Conservation (phyloP, 192 early-diverging fungal genomes). For the Podila minutissima region DNA sequence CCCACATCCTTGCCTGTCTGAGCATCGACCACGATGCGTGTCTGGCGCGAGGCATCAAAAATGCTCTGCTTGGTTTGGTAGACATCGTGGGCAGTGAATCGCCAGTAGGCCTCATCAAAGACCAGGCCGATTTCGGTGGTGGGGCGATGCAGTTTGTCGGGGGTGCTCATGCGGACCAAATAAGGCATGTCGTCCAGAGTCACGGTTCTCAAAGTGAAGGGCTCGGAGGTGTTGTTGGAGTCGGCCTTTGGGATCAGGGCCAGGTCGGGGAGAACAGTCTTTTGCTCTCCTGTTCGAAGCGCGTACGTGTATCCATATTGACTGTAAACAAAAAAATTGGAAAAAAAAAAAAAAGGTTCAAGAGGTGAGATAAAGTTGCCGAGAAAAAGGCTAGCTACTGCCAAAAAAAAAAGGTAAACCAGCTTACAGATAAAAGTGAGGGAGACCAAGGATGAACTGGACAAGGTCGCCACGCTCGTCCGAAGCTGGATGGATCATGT, state of each 20-base stretch:
- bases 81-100: conserved; percentile 22
- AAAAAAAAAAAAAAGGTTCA: too few species aligned
- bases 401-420: background rate
- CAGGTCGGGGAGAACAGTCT: conserved; percentile 8
- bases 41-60: conserved; percentile 4
- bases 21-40: conserved; percentile 17
- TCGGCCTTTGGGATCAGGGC: background rate
- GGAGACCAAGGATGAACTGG: conserved; percentile 33
- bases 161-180: conserved; percentile 10
- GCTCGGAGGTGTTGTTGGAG: background rate
- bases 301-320: conserved; percentile 40
- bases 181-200: conserved; percentile 22
- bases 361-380: background rate
- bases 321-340: background rate
- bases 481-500: conserved; percentile 43
- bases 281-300: conserved; percentile 1
- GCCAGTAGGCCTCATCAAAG: conserved; percentile 24
- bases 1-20: conserved; percentile 25
- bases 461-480: conserved; percentile 25
- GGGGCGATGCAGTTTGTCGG: conserved; percentile 6
- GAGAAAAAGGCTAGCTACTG: background rate
- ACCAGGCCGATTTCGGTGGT: conserved; percentile 1
- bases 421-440: conserved; percentile 38
- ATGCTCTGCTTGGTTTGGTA: background rate
- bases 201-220: conserved; percentile 10